A percentile compares a stretch with the other conserved stretches of the same genome.
Conservation (phyloP, 2,329 filamentous ascomycete genomes). For the Rhinocladiella similis region DNA sequence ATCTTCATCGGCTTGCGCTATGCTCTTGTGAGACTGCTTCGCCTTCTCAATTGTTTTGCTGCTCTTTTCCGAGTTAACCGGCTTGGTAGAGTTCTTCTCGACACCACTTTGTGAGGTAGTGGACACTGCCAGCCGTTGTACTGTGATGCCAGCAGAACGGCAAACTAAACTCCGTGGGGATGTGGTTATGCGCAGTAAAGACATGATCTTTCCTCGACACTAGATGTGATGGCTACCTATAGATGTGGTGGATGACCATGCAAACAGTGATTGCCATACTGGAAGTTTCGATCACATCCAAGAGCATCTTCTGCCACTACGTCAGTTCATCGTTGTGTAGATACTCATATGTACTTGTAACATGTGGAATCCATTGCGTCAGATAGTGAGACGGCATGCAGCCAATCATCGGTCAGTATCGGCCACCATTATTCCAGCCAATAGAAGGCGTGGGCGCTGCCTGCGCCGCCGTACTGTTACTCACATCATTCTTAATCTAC, state of each 20-base stretch:
- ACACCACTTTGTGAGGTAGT: conserved; percentile 1
- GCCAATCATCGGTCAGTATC: neutral
- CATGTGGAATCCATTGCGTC: neutral
- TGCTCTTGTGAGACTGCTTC: conserved; percentile 15
- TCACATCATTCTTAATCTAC: no score
- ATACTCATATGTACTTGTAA: neutral
- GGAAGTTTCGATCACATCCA: no score
- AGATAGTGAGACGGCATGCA: neutral
- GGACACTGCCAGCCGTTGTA: conserved; percentile 3
- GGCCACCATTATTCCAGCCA: neutral
- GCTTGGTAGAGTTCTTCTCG: neutral
- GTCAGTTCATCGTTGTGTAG: neutral
- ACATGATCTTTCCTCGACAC: neutral
- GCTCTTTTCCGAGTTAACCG: conserved; percentile 2
- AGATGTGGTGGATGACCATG: no score
- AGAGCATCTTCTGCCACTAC: no score
- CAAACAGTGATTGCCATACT: no score
- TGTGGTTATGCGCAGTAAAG: neutral
- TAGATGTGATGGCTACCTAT: no score
- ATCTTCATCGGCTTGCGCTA: conserved; percentile 59
- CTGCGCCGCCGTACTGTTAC: neutral
- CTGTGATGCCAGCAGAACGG: no score
- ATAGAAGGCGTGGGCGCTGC: neutral
- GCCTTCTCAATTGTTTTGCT: conserved; percentile 42
- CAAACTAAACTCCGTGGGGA: neutral